These are phyloP conservation scores for Eucalyptus grandis DNA, from an alignment of 345 rosid genomes.

Conservation along the genomic window DNA sequence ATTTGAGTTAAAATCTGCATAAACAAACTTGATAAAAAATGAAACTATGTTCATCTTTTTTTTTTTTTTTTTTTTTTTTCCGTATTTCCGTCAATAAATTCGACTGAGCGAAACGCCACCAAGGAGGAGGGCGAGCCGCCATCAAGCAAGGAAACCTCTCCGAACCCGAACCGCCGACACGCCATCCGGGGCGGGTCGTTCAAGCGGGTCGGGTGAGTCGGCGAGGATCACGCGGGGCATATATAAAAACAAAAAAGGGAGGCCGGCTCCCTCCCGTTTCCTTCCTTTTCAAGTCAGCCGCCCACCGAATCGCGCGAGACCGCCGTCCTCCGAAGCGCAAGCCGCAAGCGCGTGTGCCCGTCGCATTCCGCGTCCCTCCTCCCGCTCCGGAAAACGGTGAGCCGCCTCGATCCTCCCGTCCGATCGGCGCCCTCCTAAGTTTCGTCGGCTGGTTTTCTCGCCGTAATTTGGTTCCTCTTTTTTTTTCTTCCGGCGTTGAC, in stretches of 20 bases:
- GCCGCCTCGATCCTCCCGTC: not conserved
- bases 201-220: not conserved
- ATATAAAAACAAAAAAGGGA: too few relatives aligned
- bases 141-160: not conserved
- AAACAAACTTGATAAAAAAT: not conserved
- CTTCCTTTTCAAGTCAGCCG: not conserved
- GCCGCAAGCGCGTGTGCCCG: not conserved
- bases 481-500: not conserved
- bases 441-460: not conserved
- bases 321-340: not conserved
- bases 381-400: not conserved
- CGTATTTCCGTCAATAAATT: not conserved
- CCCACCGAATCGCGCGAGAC: not conserved
- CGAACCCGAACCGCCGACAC: not conserved
- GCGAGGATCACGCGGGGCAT: not conserved
- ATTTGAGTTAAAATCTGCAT: not conserved
- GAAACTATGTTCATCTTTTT: not conserved
- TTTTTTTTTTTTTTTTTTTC: fast-evolving
- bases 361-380: not conserved
- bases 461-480: not conserved
- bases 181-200: not conserved
- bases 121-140: not conserved
- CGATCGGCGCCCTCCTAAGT: not conserved
- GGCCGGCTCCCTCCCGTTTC: not conserved
- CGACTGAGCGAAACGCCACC: not conserved